These are phyloP conservation scores for Blastobotrys muscicola DNA, from an alignment of 805 yeast species.

Conservation along the genomic window DNA sequence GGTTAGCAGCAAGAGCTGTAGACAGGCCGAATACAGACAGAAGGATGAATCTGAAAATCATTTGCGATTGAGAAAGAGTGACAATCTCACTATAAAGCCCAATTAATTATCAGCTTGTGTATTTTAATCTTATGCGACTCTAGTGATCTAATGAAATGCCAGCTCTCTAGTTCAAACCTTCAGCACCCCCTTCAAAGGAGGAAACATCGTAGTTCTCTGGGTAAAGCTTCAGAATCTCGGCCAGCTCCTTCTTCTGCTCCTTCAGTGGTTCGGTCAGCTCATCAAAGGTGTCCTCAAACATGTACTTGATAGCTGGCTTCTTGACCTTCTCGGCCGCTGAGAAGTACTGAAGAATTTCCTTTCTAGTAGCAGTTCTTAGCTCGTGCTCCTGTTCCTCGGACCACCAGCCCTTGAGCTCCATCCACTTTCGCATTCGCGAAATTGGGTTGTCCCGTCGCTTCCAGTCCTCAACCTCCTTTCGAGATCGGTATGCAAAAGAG, in stretches of 20 bases:
- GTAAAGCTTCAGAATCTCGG: slow-evolving; percentile 20
- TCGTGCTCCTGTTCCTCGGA: slow-evolving; percentile 21
- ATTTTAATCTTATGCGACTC: neutral
- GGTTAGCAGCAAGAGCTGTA: too few relatives aligned
- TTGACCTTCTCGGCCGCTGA: slow-evolving; percentile 24
- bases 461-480: slow-evolving; percentile 28
- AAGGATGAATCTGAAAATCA: too few relatives aligned
- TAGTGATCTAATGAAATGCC: neutral
- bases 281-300: slow-evolving; percentile 22
- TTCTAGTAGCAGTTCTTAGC: slow-evolving; percentile 17
- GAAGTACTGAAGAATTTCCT: slow-evolving; percentile 20
- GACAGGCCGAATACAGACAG: too few relatives aligned
- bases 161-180: slow-evolving; percentile 13
- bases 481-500: slow-evolving; percentile 28
- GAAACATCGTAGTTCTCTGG: slow-evolving; percentile 23
- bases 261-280: slow-evolving; percentile 17
- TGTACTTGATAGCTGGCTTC: slow-evolving; percentile 21
- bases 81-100: too few relatives aligned
- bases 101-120: too few relatives aligned
- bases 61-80: too few relatives aligned
- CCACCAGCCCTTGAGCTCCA: slow-evolving; percentile 24
- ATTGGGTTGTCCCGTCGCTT: slow-evolving; percentile 27
- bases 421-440: slow-evolving; percentile 25
- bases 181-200: slow-evolving; percentile 18
- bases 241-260: slow-evolving; percentile 23